Base-by-base conservation (phyloP, 805 yeast genomes). In the Metschnikowia gruessii region DNA sequence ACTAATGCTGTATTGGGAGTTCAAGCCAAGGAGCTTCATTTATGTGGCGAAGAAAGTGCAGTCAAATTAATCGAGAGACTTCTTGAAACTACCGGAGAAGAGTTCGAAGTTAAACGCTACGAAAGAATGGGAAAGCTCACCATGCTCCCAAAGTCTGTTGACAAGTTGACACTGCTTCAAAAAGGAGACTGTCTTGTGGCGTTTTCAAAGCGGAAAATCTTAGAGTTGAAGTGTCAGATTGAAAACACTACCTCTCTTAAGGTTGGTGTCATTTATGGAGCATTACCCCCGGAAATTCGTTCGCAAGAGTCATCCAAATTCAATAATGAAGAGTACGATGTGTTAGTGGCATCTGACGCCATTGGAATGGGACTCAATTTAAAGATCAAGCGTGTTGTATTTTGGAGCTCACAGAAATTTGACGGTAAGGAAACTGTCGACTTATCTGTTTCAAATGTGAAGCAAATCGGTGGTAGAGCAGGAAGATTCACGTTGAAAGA, bases 291-390 rank as follows among this genome's bases (percentile, higher is more conserved):
- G 0, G 98, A 94, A 61, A 88, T 92, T 0, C 77, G 99, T 54
- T 80, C 89, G 2, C 80, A 81, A 53, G 97, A 94, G 60, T 96
- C 97, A 0, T 63, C 70, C 24, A 72, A 78, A 39, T 94, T 94
- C 64, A 94, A 94, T 60, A 68, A 61, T n/a, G 92, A 95, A 2
- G 76, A 77, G 30, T 85, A 81, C 52, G 94, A 91, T 57, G 76
- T 87, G n/a, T 70, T 94, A 32, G 87, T 94, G 6, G 98, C 99
- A 1, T 87, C 96, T 2, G 98, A 94, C 69, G 99, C 99, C 0
- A 82, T 94, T 51, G 99, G 99, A 2, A 92, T 94, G 97, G 99
- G 99, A 0, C 73, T 94, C 44, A 94, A 94, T 60, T 71, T 94
- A 58, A 83, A 87, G 21, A 91, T 94, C 53, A 80, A 82, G 48